Evolutionary conservation across 1,284 basidiomycete genomes (phyloP).

Genomic region (Leucoagaricus sp.): DNA sequence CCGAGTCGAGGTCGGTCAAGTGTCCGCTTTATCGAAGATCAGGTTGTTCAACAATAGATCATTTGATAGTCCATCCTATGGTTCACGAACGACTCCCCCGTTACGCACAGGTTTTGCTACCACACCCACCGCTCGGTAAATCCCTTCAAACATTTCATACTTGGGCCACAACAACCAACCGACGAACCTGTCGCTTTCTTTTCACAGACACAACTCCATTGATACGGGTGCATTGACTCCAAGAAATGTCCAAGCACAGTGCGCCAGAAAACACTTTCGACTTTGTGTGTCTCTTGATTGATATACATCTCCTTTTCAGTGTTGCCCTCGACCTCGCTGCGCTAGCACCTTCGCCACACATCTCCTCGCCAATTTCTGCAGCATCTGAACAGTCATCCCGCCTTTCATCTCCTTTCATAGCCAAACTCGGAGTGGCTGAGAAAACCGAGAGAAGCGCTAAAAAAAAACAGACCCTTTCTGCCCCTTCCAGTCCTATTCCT

Average conservation of each 20-base stretch:
- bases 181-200: not conserved
- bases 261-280: constrained; percentile 2
- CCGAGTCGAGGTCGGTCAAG: constrained; percentile 42
- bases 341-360: constrained; percentile 19
- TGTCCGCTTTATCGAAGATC: constrained; percentile 3
- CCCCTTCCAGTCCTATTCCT: constrained; percentile 24
- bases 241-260: constrained; percentile 1
- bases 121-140: constrained; percentile 37
- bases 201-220: not conserved
- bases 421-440: constrained; percentile 32
- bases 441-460: constrained; percentile 17
- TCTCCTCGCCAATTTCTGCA: constrained; percentile 23
- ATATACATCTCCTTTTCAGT: constrained; percentile 1
- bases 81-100: constrained; percentile 22
- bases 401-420: constrained; percentile 50
- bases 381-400: constrained; percentile 24
- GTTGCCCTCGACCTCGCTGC: not conserved
- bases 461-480: constrained; percentile 22
- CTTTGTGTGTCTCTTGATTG: not conserved
- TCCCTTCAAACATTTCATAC: not conserved
- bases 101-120: constrained; percentile 26
- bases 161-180: not conserved
- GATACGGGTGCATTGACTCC: constrained; percentile 1
- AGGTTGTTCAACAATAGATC: not conserved
- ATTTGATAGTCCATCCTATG: constrained; percentile 29